Conservation (phyloP, 495 filamentous ascomycete genomes). For the Tetracladium setigerum region DNA sequence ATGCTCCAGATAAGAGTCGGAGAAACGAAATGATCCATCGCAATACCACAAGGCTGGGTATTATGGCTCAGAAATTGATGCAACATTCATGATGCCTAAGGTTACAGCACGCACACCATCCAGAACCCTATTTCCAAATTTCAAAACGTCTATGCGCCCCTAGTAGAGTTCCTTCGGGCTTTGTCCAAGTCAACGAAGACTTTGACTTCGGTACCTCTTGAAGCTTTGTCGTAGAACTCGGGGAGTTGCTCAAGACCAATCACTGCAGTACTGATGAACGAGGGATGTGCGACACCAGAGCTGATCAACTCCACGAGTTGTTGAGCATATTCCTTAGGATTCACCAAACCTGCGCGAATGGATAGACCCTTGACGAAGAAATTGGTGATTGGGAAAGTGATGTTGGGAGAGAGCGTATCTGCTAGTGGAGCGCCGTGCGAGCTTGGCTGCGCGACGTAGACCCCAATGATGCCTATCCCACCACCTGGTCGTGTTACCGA, state of each 20-base stretch:
- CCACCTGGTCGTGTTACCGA: not conserved
- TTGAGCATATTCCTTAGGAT: not conserved
- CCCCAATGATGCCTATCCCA: not conserved
- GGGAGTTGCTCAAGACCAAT: slow-evolving; percentile 17
- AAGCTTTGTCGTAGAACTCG: slow-evolving; percentile 10
- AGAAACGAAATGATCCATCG: too few relatives aligned
- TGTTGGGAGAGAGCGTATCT: not conserved
- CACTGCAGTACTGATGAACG: not conserved
- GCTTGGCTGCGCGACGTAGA: not conserved
- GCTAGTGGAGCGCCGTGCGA: not conserved
- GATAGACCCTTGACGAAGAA: not conserved
- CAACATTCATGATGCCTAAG: too few relatives aligned
- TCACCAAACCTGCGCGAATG: not conserved
- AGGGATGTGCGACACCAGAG: not conserved
- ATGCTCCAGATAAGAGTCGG: too few relatives aligned
- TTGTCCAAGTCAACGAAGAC: too few relatives aligned
- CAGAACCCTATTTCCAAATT: too few relatives aligned
- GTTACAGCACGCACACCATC: too few relatives aligned
- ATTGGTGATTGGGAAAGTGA: not conserved
- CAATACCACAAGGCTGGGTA: too few relatives aligned
- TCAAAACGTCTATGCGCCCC: too few relatives aligned
- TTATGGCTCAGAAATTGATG: too few relatives aligned
- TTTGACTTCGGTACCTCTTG: too few relatives aligned
- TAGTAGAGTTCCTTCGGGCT: too few relatives aligned
- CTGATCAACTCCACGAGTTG: not conserved